A percentile compares a stretch with the other conserved stretches of the same genome.
Conservation (phyloP, 345 rosid species). For the Fremontodendron californicum region DNA sequence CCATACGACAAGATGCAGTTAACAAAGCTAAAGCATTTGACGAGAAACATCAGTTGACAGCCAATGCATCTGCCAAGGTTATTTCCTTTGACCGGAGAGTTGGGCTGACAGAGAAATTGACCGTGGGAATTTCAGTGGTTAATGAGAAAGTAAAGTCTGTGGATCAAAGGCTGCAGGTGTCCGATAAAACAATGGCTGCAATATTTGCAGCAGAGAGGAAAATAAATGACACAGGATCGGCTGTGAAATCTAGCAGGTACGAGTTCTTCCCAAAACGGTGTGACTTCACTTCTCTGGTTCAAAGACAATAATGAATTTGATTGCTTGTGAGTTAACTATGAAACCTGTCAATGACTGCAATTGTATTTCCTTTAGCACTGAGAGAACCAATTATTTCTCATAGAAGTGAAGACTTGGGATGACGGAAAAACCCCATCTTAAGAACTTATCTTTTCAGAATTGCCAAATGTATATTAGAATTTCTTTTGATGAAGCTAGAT, state of each 20-base stretch:
- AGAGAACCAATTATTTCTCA: neutral
- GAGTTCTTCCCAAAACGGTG: neutral
- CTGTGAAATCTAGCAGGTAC: constrained; percentile 95
- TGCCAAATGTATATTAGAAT: neutral
- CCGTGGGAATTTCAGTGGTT: constrained; percentile 77
- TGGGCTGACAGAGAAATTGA: constrained; percentile 75
- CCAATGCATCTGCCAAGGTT: constrained; percentile 89
- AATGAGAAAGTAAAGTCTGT: constrained; percentile 91
- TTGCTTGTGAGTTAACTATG: neutral
- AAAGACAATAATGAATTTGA: neutral
- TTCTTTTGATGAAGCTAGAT: neutral
- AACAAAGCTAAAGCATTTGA: constrained; percentile 94
- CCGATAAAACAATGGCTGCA: constrained; percentile 97
- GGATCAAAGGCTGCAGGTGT: constrained; percentile 89
- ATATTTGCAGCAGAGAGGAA: constrained; percentile 90
- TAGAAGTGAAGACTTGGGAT: too few species aligned
- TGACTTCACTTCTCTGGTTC: neutral
- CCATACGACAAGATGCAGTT: constrained; percentile 83
- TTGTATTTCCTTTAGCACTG: neutral
- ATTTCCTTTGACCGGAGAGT: constrained; percentile 72
- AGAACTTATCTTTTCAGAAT: neutral
- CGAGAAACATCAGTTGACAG: constrained; percentile 75
- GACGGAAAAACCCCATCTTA: neutral
- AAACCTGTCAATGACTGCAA: neutral
- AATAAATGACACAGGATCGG: constrained; percentile 87